Evolutionary conservation across 345 rosid genomes (phyloP).

Genomic region (Murraya koenigii): DNA sequence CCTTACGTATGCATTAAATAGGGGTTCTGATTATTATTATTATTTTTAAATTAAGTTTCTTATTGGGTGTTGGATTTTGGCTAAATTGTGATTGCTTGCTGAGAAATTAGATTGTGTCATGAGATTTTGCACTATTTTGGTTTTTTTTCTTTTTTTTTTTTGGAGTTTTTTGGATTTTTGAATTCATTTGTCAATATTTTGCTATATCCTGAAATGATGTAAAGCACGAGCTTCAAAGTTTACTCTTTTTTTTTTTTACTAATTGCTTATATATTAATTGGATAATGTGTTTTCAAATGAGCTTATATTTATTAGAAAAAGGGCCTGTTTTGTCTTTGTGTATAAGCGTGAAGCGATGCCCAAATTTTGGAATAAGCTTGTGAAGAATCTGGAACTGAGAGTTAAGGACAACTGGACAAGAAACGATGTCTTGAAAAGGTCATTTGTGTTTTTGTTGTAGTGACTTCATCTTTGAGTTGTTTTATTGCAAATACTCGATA

Average conservation of each 20-base stretch:
- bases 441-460: background rate
- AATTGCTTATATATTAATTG: too few relatives aligned
- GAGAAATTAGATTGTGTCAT: background rate
- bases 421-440: background rate
- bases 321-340: background rate
- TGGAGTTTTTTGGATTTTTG: background rate
- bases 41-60: background rate
- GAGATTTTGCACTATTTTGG: too few relatives aligned
- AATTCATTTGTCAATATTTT: background rate
- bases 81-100: background rate
- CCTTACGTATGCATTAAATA: too few relatives aligned
- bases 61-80: background rate
- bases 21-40: background rate
- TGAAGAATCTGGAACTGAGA: background rate
- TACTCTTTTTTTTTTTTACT: background rate
- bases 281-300: background rate
- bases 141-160: background rate
- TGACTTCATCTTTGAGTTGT: background rate
- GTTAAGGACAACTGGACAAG: background rate
- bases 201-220: background rate
- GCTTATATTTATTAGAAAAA: background rate
- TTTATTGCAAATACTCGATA: background rate
- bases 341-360: background rate
- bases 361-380: background rate
- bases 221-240: background rate